Percentiles rank a stretch among this genome's conserved stretches.
Conservation (phyloP, 2,329 filamentous ascomycete genomes). For the Nannizziopsis barbatae region DNA sequence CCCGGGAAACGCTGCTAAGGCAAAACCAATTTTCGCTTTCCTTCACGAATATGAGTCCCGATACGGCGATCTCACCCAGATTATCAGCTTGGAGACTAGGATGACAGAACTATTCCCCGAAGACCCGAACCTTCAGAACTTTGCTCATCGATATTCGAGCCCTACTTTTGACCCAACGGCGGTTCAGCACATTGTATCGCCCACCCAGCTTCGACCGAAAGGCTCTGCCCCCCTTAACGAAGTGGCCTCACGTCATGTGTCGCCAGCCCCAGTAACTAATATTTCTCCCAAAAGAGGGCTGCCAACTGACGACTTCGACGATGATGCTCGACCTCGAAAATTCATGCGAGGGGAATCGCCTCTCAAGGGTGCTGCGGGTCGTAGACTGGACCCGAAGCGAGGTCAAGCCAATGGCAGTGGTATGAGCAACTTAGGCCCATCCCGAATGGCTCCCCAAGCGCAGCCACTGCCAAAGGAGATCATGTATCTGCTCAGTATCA, state of each 20-base stretch:
- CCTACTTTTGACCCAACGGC: constrained; percentile 69
- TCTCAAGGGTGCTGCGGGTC: constrained; percentile 77
- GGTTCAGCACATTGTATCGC: constrained; percentile 74
- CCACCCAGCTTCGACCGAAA: constrained; percentile 59
- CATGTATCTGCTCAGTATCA: constrained; percentile 54
- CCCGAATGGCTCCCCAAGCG: constrained; percentile 45
- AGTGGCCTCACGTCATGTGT: constrained; percentile 24
- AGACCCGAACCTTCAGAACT: constrained; percentile 64
- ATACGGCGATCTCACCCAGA: constrained; percentile 84
- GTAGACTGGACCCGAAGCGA: constrained; percentile 67
- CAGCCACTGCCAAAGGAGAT: constrained; percentile 62
- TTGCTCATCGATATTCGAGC: constrained; percentile 62
- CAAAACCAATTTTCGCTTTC: constrained; percentile 77
- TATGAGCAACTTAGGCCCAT: constrained; percentile 20
- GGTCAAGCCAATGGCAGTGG: constrained; percentile 27
- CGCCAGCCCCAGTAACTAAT: constrained; percentile 24
- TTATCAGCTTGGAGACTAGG: constrained; percentile 78
- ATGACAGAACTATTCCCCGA: constrained; percentile 92
- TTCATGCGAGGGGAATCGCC: constrained; percentile 82
- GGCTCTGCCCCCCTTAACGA: constrained; percentile 19
- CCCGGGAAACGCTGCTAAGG: constrained; percentile 59
- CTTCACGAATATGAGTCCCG: constrained; percentile 93
- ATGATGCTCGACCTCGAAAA: constrained; percentile 70
- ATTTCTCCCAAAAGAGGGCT: constrained; percentile 48
- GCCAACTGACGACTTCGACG: constrained; percentile 57